Evolutionary conservation across 805 yeast genomes (phyloP).

Genomic region (Candida piceae): DNA sequence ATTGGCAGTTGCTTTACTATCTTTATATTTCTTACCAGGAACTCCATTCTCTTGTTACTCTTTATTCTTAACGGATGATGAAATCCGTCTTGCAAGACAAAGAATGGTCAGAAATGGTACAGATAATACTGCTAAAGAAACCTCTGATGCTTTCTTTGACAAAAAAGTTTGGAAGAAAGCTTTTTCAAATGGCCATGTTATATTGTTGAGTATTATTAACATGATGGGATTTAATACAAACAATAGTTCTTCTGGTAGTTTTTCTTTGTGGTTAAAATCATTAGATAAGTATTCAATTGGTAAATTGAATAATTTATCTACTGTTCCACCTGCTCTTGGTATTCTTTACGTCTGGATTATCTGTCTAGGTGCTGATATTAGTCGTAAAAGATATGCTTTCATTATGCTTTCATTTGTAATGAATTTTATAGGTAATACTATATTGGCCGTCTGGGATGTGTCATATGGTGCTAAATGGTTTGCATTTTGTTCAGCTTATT

Average conservation of each 20-base stretch:
- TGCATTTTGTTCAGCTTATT: conserved; percentile 55
- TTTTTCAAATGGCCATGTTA: conserved; percentile 55
- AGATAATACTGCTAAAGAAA: conserved; percentile 9
- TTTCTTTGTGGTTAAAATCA: conserved; percentile 57
- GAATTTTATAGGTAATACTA: conserved; percentile 48
- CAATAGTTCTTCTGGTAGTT: conserved; percentile 52
- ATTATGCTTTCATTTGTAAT: conserved; percentile 47
- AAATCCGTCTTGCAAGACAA: conserved; percentile 46
- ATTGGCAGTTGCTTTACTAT: conserved; percentile 22
- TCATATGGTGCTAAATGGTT: conserved; percentile 58
- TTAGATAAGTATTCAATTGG: conserved; percentile 38
- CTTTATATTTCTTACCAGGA: conserved; percentile 48
- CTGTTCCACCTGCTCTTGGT: conserved; percentile 57
- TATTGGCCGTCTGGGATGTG: conserved; percentile 57
- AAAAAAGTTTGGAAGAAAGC: conserved; percentile 47
- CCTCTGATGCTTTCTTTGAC: conserved; percentile 34
- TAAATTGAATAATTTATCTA: conserved; percentile 44
- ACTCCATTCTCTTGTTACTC: conserved; percentile 56
- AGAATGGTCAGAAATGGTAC: conserved; percentile 35
- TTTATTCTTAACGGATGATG: conserved; percentile 49
- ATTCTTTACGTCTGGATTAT: conserved; percentile 42
- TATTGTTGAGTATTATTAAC: conserved; percentile 49
- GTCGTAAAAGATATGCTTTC: conserved; percentile 51
- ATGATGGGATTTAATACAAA: conserved; percentile 60
- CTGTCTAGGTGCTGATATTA: conserved; percentile 48